Evolutionary conservation across 2,329 filamentous ascomycete genomes (phyloP).

Genomic region (Leptodontidium sp.): DNA sequence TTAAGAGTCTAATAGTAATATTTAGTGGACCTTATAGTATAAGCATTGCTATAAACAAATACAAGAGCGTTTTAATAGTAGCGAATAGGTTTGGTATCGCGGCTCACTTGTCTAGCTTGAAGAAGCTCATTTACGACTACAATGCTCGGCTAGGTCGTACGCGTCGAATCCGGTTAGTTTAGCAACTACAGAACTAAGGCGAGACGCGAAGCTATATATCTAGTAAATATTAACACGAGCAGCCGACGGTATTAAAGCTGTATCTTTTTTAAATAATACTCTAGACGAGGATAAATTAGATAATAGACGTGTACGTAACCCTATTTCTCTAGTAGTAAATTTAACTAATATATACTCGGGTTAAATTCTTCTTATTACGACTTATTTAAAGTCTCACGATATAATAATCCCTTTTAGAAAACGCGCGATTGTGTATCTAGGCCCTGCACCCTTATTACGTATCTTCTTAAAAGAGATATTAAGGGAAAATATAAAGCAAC

Average conservation of each 20-base stretch:
- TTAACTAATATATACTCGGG: not conserved
- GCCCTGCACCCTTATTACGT: not conserved
- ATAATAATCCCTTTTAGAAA: slow-evolving; percentile 4
- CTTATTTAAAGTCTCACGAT: no score
- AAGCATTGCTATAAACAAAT: no score
- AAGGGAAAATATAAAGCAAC: slow-evolving; percentile 9
- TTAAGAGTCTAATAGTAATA: not conserved
- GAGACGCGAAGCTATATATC: not conserved
- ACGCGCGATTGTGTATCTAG: slow-evolving; percentile 9
- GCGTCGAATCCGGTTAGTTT: not conserved
- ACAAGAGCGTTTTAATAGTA: no score
- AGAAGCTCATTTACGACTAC: no score
- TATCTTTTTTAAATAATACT: slow-evolving; percentile 3
- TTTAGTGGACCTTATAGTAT: not conserved
- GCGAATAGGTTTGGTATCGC: no score
- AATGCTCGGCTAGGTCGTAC: not conserved
- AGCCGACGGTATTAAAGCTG: slow-evolving; percentile 5
- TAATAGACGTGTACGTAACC: no score
- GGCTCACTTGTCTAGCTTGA: no score
- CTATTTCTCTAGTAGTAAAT: not conserved
- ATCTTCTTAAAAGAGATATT: slow-evolving; percentile 12
- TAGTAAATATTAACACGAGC: not conserved
- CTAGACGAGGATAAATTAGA: slow-evolving; percentile 14
- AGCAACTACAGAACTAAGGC: not conserved
- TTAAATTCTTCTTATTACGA: slow-evolving; percentile 9